Percentiles rank a stretch among this genome's conserved stretches.
Evolutionary conservation across 371 early-diverging fungal genomes (phyloP).

Genomic region (Syncephalastrum contaminatum): DNA sequence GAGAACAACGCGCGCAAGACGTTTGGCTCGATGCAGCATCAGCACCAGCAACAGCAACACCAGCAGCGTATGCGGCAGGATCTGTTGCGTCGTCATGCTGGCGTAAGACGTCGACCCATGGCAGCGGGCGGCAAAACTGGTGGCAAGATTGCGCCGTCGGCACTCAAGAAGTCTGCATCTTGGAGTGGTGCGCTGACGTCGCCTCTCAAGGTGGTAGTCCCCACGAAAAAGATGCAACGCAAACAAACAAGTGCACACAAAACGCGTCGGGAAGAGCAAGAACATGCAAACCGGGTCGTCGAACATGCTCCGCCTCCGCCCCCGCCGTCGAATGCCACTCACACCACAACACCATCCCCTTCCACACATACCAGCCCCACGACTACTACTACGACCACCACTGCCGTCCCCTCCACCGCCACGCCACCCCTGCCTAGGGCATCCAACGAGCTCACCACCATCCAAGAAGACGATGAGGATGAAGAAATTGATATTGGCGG

Average conservation of each 20-base stretch:
- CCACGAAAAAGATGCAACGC: slow-evolving; percentile 10
- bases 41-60: neutral
- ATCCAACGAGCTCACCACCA: slow-evolving; percentile 14
- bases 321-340: neutral
- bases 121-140: slow-evolving; percentile 12
- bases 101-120: slow-evolving; percentile 16
- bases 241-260: slow-evolving; percentile 9
- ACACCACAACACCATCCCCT: slow-evolving; percentile 2
- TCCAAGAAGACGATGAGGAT: slow-evolving; percentile 55
- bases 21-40: neutral
- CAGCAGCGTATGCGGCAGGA: neutral
- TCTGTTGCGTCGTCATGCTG: slow-evolving; percentile 1
- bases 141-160: slow-evolving; percentile 26
- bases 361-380: neutral
- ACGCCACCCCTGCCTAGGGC: neutral
- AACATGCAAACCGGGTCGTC: slow-evolving; percentile 13
- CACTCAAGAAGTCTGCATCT: slow-evolving; percentile 27
- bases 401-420: neutral
- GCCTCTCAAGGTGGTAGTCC: slow-evolving; percentile 15
- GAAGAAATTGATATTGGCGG: slow-evolving; percentile 70
- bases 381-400: slow-evolving; percentile 4
- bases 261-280: slow-evolving; percentile 1
- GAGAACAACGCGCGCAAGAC: slow-evolving; percentile 6
- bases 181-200: slow-evolving; percentile 30
- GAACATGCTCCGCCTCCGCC: slow-evolving; percentile 14